phyloP scores from a whole-genome alignment of 2,329 filamentous ascomycete genomes.

The Alternaria viburni region DNA sequence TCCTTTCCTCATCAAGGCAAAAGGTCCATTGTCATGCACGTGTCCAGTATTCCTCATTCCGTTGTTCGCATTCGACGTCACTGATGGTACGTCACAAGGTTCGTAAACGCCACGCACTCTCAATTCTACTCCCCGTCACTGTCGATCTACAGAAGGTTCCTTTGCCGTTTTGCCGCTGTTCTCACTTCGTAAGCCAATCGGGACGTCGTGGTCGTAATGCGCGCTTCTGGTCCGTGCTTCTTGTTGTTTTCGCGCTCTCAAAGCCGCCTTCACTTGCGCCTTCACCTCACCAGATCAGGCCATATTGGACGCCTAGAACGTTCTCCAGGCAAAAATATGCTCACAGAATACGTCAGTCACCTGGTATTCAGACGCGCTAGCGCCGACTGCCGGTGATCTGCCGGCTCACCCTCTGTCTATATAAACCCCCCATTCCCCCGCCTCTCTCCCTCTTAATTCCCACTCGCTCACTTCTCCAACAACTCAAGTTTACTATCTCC shows the following conservation, averaged over 20 bases:
- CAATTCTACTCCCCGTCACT: not conserved
- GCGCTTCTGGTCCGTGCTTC: not conserved
- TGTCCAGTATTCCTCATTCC: not conserved
- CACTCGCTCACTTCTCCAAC: not conserved
- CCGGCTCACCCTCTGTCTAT: not conserved
- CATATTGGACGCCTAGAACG: not conserved
- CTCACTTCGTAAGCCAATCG: not conserved
- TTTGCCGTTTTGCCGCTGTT: not conserved
- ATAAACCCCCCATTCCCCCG: not conserved
- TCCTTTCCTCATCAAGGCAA: not conserved
- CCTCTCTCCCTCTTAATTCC: not conserved
- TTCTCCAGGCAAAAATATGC: not conserved
- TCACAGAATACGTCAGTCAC: not conserved
- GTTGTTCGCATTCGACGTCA: not conserved
- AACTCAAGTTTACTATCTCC: not conserved
- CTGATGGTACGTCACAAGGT: not conserved
- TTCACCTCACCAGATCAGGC: not conserved
- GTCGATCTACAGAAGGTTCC: not conserved
- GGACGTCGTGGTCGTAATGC: not conserved
- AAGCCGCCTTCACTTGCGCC: not conserved
- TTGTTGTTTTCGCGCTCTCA: not conserved
- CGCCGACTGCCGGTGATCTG: not conserved
- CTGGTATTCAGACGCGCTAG: not conserved
- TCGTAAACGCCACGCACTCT: not conserved
- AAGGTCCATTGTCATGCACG: not conserved